Evolutionary conservation across 148 eudicot species (phyloP).

Genomic region (Linanthus parryae): DNA sequence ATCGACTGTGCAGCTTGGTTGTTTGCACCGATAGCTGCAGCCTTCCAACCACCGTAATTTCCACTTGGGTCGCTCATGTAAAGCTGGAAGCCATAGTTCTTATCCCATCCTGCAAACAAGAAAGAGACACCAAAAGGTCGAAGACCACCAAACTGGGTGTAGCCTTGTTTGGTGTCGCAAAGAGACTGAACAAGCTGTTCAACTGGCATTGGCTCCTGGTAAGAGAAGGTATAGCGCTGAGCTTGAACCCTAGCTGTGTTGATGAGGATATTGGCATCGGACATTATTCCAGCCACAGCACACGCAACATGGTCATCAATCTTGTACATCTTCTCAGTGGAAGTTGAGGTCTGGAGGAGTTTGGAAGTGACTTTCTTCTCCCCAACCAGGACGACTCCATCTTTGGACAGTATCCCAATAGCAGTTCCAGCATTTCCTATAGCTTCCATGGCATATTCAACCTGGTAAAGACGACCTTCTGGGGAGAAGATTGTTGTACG

Average conservation of each 20-base stretch:
- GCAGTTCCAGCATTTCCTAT: conserved; percentile 92
- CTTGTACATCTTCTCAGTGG: conserved; percentile 88
- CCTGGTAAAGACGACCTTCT: conserved; percentile 95
- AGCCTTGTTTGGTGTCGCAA: conserved; percentile 85
- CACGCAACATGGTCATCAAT: conserved; percentile 93
- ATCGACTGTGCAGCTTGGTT: conserved; percentile 98
- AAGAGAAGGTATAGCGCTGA: conserved; percentile 62
- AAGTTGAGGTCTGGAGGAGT: conserved; percentile 79
- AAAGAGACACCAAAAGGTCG: conserved; percentile 93
- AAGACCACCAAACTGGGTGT: conserved; percentile 95
- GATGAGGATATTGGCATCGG: conserved; percentile 92
- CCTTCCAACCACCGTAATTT: conserved; percentile 92
- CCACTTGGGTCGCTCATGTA: conserved; percentile 95
- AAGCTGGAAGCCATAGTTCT: conserved; percentile 76
- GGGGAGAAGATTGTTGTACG: conserved; percentile 95
- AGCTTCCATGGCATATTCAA: conserved; percentile 97
- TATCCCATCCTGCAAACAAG: conserved; percentile 88
- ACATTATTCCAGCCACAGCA: conserved; percentile 94
- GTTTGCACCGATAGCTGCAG: conserved; percentile 82
- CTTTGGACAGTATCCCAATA: conserved; percentile 71
- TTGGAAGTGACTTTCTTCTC: conserved; percentile 94
- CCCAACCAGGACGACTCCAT: conserved; percentile 79
- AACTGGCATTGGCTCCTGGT: conserved; percentile 89
- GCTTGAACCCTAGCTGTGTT: conserved; percentile 88
- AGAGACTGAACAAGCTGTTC: conserved; percentile 91